phyloP scores from a whole-genome alignment of 768 basidiomycete species.

The Mycena pura region DNA sequence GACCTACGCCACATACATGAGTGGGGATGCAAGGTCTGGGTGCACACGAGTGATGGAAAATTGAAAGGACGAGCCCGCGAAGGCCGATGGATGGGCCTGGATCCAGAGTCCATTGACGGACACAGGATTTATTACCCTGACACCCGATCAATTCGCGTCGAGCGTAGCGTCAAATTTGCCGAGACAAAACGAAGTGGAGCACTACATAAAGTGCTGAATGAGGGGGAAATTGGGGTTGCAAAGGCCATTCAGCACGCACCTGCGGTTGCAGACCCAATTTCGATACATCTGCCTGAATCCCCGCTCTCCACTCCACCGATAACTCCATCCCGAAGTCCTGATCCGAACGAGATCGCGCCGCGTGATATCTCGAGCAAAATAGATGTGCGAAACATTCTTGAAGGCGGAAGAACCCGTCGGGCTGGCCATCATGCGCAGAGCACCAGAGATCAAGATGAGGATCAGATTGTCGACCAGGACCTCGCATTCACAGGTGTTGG shows the following conservation, averaged over 20 bases:
- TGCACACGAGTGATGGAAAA: slow-evolving; percentile 32
- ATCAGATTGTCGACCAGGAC: not conserved
- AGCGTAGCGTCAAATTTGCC: slow-evolving; percentile 36
- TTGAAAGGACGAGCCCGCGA: slow-evolving; percentile 21
- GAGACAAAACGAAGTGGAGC: not conserved
- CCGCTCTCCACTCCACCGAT: not conserved
- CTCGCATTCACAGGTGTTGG: not conserved
- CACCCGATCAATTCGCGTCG: slow-evolving; percentile 30
- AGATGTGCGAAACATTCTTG: slow-evolving; percentile 2
- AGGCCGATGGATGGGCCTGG: slow-evolving; percentile 8
- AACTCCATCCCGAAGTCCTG: not conserved
- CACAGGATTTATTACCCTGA: slow-evolving; percentile 40
- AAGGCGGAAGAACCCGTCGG: slow-evolving; percentile 7
- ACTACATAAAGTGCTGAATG: slow-evolving; percentile 14
- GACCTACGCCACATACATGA: slow-evolving; percentile 35
- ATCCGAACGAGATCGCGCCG: not conserved
- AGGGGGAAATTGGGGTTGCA: slow-evolving; percentile 14
- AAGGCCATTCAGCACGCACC: slow-evolving; percentile 7
- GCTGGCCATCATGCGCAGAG: not conserved
- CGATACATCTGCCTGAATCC: not conserved
- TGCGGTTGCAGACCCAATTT: too few species aligned
- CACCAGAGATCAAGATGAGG: too few species aligned
- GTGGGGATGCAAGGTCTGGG: slow-evolving; percentile 45
- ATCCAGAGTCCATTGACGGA: slow-evolving; percentile 20
- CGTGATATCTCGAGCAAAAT: slow-evolving; percentile 6